Conservation (phyloP, 805 yeast species). For the Zygotorulaspora danielsina region DNA sequence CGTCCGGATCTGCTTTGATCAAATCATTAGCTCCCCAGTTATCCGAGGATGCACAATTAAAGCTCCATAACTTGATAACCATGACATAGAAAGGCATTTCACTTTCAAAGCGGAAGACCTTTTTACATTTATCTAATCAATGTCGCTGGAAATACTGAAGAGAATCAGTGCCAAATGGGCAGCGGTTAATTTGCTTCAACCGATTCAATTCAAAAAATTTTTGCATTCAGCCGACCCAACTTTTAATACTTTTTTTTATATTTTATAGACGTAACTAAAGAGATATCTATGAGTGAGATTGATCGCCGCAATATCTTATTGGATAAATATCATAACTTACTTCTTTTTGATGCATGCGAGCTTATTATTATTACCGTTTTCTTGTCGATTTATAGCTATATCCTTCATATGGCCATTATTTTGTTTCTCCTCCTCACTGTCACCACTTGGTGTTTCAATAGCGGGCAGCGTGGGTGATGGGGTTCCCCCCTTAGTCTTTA, state of each 20-base stretch:
- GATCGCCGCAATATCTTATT: neutral
- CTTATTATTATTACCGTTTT: constrained; percentile 12
- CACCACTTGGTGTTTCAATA: constrained; percentile 3
- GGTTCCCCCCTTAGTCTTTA: constrained; percentile 38
- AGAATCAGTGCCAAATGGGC: too few relatives aligned
- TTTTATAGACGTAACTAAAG: neutral
- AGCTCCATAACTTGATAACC: constrained; percentile 24
- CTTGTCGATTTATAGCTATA: constrained; percentile 12
- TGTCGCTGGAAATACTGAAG: too few relatives aligned
- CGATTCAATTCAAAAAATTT: too few relatives aligned
- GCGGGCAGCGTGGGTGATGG: constrained; percentile 6
- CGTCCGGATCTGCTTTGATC: constrained; percentile 18
- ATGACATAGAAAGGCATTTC: neutral
- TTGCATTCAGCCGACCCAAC: neutral
- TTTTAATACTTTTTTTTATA: neutral
- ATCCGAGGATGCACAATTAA: constrained; percentile 24
- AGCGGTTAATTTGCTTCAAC: too few relatives aligned
- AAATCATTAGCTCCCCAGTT: constrained; percentile 28
- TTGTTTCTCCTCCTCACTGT: constrained; percentile 1
- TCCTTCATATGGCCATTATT: constrained; percentile 1
- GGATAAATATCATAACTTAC: neutral
- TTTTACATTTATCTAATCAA: too few relatives aligned
- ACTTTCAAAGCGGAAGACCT: neutral
- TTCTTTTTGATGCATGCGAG: constrained; percentile 8
- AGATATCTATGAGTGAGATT: constrained; percentile 1